Evolutionary conservation across 768 basidiomycete species (phyloP).

Genomic region (Leccinum imitatum): DNA sequence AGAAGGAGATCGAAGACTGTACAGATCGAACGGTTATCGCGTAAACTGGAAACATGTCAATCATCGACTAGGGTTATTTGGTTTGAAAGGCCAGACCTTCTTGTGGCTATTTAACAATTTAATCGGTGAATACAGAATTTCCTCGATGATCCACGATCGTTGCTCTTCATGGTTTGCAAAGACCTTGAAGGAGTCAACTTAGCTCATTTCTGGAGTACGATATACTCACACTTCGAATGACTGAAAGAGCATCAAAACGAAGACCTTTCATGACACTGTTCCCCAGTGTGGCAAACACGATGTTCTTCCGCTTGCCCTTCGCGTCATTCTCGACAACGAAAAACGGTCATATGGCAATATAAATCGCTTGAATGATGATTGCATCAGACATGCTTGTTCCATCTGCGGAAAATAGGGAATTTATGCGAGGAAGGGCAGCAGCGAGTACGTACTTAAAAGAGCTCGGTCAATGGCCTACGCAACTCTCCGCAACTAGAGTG

Average conservation of each 20-base stretch:
- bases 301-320: slow-evolving; percentile 54
- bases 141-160: slow-evolving; percentile 96
- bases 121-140: slow-evolving; percentile 86
- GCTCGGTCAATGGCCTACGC: slow-evolving; percentile 58
- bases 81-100: slow-evolving; percentile 54
- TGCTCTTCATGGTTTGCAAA: slow-evolving; percentile 92
- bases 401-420: slow-evolving; percentile 69
- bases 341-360: slow-evolving; percentile 92
- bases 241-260: slow-evolving; percentile 74
- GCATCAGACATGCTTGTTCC: slow-evolving; percentile 75
- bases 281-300: slow-evolving; percentile 66
- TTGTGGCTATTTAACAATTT: slow-evolving; percentile 89
- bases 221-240: slow-evolving; percentile 77
- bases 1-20: slow-evolving; percentile 91
- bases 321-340: slow-evolving; percentile 70
- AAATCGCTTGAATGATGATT: slow-evolving; percentile 90
- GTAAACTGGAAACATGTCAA: slow-evolving; percentile 52
- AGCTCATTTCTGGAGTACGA: background rate
- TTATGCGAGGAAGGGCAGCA: slow-evolving; percentile 71
- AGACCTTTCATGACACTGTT: slow-evolving; percentile 80
- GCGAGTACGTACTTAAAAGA: slow-evolving; percentile 65
- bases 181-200: slow-evolving; percentile 49
- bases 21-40: slow-evolving; percentile 88
- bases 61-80: background rate
- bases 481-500: slow-evolving; percentile 34